Base-by-base conservation (phyloP, 2,329 filamentous ascomycete species). In the Biscogniauxia marginata region DNA sequence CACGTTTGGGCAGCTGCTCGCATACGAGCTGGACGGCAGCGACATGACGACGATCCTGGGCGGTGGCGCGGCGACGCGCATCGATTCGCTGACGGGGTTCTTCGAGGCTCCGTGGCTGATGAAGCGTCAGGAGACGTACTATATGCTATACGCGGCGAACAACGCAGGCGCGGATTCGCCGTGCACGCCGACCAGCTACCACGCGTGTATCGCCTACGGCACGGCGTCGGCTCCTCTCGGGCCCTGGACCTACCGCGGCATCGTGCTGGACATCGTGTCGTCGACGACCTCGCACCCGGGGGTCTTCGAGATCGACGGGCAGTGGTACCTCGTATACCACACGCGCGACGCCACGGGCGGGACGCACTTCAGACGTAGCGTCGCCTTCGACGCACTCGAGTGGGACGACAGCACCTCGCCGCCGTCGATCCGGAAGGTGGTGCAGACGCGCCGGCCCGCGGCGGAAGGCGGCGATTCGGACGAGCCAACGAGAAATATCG, bases 31-130 rank as follows among this genome's bases (percentile, higher is more conserved):
- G 20, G 30, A 52, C 16, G 65, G 56, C 18, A 61, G 62, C 6
- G 73, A 75, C 47, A 76, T 76, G 73, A 61, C 69, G 20, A 76
- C 73, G 7, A 62, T 71, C 47, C 63, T 64, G 46, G 61, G 63
- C 24, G 66, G 43, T 59, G 65, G 6, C 16, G 54, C 48, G 53
- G 56, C 55, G 18, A 49, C 43, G 18, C 30, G 58, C 18, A 66
- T 73, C 19, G 48, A 47, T 20, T 60, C 58, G 8, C 58, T 74
- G 7, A 70, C 63, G 0, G 72, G 71, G 0, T 75, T 70, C 53
- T 75, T 75, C 49, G 73, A 75, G 51, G 74, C 72, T 0, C 69
- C 74, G 0, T 76, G 74, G 74, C 57, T 76, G 7, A 72, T 71
- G 54, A 73, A 72, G 62, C 67, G 69, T 0, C 64, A 63, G 1